Conservation (phyloP, 2,329 filamentous ascomycete genomes). For the Sporothrix mexicana region DNA sequence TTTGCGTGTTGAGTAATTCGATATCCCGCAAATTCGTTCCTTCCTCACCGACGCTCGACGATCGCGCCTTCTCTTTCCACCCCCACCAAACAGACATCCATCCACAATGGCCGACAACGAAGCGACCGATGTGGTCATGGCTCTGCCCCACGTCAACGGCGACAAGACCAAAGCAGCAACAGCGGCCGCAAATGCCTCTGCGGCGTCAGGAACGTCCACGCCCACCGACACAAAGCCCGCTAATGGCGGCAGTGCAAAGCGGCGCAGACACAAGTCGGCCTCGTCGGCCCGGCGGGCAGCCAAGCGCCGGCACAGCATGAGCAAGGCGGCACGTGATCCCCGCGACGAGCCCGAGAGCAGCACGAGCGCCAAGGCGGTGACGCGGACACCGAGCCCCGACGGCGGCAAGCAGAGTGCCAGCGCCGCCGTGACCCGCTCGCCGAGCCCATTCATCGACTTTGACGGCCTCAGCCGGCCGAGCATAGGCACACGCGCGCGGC, state of each 20-base stretch:
- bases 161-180: neutral
- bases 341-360: constrained; percentile 55
- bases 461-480: constrained; percentile 41
- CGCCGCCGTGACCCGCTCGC: constrained; percentile 13
- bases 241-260: neutral
- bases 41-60: neutral
- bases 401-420: neutral
- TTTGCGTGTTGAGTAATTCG: too few species aligned
- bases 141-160: neutral
- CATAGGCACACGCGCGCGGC: constrained; percentile 66
- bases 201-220: neutral
- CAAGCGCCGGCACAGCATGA: constrained; percentile 51
- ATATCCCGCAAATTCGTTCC: neutral
- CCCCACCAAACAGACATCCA: neutral
- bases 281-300: constrained; percentile 11
- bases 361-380: constrained; percentile 1
- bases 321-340: constrained; percentile 66
- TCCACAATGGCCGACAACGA: constrained; percentile 30
- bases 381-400: neutral
- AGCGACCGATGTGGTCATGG: neutral
- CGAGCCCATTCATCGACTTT: constrained; percentile 33
- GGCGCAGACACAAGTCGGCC: constrained; percentile 41
- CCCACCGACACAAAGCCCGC: neutral
- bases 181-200: neutral
- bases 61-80: neutral